Evolutionary conservation across 768 basidiomycete species (phyloP), one percentile per base, ranked within the genome.

Genomic region (Boletus reticulatus): DNA sequence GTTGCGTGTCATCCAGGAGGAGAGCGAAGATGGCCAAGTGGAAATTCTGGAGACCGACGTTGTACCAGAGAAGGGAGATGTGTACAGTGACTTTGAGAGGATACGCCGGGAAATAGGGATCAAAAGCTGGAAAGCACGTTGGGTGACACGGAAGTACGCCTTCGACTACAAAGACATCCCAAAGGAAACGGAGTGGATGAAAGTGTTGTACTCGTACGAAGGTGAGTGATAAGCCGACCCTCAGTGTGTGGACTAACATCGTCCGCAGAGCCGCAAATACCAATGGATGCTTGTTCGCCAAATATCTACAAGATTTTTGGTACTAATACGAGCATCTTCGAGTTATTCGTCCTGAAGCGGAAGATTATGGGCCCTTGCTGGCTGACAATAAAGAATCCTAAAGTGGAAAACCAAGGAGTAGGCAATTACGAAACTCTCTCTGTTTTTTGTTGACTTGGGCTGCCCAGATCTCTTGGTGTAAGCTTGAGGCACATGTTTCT

Each of bases 321-420:
- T 13, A 89, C 95, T 4, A 94, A 85, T 61, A 96, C 94, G 6
- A 92, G 77, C 50, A 89, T 96, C 0, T 99, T 99, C 62, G 97
- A 98, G 69, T 76, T 93, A 11, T 82, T 99, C 19, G 95, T 94
- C 3, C 63, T 98, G 44, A 98, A 98, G 72, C 85, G 94, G 32
- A 97, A 95, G 74, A 97, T 98, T 54, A 98, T 98, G 94, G 97
- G 97, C 1, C 95, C 97, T 0, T 98, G 97, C 68, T 99, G 97
- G 97, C 76, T 99, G 43, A 80, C 87, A 53, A 81, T 99, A 58
- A 88, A 88, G 72, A 81, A 87, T 44, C 87, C 89, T 2, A 73
- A 79, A 22, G 74, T 95, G 17, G 90, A 89, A 47, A 74, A 85
- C 62, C 88, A 91, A 72, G 90, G 89, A 2, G 94, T 97, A 69